Percentiles rank a stretch among this genome's conserved stretches.
Conservation (phyloP, 352 stramenopile species). For the Globisporangium takayamanum region DNA sequence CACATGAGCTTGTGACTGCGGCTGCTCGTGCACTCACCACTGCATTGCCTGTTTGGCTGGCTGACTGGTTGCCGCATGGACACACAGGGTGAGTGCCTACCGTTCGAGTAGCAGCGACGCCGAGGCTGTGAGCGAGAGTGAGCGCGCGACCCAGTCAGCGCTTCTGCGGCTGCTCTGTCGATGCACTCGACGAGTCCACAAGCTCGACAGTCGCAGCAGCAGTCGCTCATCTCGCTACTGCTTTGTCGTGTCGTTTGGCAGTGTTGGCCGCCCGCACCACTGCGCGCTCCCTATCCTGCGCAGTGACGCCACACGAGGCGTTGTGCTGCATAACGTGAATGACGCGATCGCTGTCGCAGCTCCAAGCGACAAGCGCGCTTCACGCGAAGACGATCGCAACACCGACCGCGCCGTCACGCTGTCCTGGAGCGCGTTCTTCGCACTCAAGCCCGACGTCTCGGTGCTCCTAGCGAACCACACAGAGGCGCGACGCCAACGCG, state of each 20-base stretch:
- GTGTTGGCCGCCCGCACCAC: constrained; percentile 22
- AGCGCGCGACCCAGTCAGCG: neutral
- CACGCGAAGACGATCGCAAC: neutral
- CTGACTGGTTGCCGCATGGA: neutral
- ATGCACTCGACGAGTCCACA: neutral
- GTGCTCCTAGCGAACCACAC: constrained; percentile 16
- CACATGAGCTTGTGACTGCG: neutral
- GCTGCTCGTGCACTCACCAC: neutral
- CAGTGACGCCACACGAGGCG: neutral
- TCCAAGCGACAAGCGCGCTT: neutral
- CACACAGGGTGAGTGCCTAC: constrained; percentile 2
- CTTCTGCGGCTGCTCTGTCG: constrained; percentile 6
- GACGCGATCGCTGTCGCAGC: neutral
- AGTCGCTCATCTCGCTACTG: neutral
- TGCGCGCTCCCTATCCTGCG: constrained; percentile 19
- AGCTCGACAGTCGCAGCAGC: neutral
- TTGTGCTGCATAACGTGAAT: constrained; percentile 7
- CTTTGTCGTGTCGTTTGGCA: constrained; percentile 23
- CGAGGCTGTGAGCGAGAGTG: neutral
- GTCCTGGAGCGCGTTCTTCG: constrained; percentile 18
- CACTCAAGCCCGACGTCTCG: constrained; percentile 22
- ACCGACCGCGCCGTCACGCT: neutral
- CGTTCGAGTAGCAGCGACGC: neutral
- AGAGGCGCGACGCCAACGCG: constrained; percentile 11
- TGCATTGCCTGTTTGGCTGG: neutral